Conservation (phyloP, 352 stramenopile genomes). For the Globisporangium megalacanthum region DNA sequence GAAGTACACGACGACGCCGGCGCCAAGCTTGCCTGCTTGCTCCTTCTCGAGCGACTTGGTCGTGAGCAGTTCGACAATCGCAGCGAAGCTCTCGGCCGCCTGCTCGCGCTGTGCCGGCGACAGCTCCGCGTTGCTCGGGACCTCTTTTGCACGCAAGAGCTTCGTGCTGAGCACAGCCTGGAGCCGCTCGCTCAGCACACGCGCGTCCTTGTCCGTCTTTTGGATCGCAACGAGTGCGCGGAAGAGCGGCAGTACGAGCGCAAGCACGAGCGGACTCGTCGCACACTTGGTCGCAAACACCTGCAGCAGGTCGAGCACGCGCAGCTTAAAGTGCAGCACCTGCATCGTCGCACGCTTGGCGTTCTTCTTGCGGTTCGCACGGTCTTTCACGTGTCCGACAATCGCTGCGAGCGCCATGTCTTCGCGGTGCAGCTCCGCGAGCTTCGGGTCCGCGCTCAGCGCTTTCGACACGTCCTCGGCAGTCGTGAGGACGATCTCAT, state of each 20-base stretch:
- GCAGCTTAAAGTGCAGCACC: slow-evolving; percentile 82
- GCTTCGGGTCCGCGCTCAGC: slow-evolving; percentile 54
- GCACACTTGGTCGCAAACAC: slow-evolving; percentile 46
- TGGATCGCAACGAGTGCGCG: slow-evolving; percentile 43
- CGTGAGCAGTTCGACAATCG: slow-evolving; percentile 36
- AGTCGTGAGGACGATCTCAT: slow-evolving; percentile 58
- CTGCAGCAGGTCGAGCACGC: slow-evolving; percentile 74
- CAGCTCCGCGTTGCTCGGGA: slow-evolving; percentile 17
- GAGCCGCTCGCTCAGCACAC: slow-evolving; percentile 69
- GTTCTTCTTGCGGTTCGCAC: slow-evolving; percentile 72
- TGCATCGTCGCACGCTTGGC: slow-evolving; percentile 59
- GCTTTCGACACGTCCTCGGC: slow-evolving; percentile 56
- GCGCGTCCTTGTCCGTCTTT: slow-evolving; percentile 53
- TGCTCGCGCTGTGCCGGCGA: not conserved
- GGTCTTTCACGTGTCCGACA: slow-evolving; percentile 69
- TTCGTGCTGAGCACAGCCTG: slow-evolving; percentile 66
- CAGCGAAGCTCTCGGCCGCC: slow-evolving; percentile 26
- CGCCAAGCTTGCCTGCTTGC: slow-evolving; percentile 50
- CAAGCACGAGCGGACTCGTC: slow-evolving; percentile 28
- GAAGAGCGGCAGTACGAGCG: slow-evolving; percentile 61
- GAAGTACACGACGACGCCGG: slow-evolving; percentile 52
- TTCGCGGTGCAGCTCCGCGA: slow-evolving; percentile 66
- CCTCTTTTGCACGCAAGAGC: slow-evolving; percentile 56
- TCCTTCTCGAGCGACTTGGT: slow-evolving; percentile 59
- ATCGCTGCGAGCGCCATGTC: slow-evolving; percentile 77